Evolutionary conservation across 2,329 filamentous ascomycete genomes (phyloP).

Genomic region (Cladophialophora chaetospira): DNA sequence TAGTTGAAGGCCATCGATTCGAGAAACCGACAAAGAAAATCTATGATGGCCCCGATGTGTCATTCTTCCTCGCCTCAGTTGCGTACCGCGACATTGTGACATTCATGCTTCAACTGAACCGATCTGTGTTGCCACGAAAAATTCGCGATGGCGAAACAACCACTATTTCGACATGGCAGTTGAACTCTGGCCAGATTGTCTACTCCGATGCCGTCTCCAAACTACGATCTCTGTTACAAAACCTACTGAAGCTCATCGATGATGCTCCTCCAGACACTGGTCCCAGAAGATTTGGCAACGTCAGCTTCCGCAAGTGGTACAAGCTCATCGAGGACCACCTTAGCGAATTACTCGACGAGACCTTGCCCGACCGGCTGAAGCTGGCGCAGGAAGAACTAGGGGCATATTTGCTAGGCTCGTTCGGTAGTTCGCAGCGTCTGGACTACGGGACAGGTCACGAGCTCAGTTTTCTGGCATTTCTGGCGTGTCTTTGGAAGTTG

Average conservation of each 20-base stretch:
- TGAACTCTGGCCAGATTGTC: constrained; percentile 46
- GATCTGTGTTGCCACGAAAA: constrained; percentile 75
- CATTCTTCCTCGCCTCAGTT: constrained; percentile 73
- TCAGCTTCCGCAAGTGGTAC: constrained; percentile 85
- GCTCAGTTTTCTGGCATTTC: constrained; percentile 87
- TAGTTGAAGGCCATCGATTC: constrained; percentile 60
- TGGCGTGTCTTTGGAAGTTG: constrained; percentile 89
- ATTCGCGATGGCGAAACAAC: constrained; percentile 36
- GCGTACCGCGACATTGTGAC: constrained; percentile 86
- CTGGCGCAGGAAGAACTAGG: constrained; percentile 65
- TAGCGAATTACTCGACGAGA: constrained; percentile 58
- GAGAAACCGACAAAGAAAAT: constrained; percentile 74
- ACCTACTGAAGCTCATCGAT: constrained; percentile 67
- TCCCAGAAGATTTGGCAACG: constrained; percentile 87
- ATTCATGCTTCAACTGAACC: constrained; percentile 88
- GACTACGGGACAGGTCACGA: constrained; percentile 98
- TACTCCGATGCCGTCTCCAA: constrained; percentile 62
- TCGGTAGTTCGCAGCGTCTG: constrained; percentile 83
- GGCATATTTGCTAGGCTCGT: constrained; percentile 79
- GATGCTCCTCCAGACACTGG: constrained; percentile 82
- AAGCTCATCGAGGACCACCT: constrained; percentile 64
- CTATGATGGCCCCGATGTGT: constrained; percentile 79
- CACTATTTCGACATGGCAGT: constrained; percentile 55
- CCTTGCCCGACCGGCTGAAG: constrained; percentile 54
- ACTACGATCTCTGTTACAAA: constrained; percentile 67